Evolutionary conservation across 208 protist species (phyloP), one percentile per base, ranked within the genome.

Genomic region (Tritrichomonas musculus): DNA sequence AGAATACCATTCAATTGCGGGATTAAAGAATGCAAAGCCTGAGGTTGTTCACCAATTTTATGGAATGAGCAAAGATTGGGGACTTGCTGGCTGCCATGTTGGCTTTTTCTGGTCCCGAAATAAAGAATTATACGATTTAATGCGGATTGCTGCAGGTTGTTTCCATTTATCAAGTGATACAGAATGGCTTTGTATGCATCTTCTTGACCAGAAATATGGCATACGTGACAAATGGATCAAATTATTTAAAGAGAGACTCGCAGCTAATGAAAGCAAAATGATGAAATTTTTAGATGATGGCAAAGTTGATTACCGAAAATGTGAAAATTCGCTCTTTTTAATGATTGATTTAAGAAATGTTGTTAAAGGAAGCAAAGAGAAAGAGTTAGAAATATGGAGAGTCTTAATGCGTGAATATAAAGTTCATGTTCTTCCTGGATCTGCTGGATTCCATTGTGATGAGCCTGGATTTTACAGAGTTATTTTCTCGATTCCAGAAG

Each of bases 101-200:
- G 77, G 77, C 11, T n/a, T 88, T 47, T 88, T 88, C 47, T 88
- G 47, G 41, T 57, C 77, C 33, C 77, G 41, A 88, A 60, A 57
- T 36, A 39, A 49, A 57, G 77, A 88, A 88, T 14, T 88, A 2
- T 57, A 57, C 9, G 1, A n/a, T 0, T 44, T 4, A 1, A 49
- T 88, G 22, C 5, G 30, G 20, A 53, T 30, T 41, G 44, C 41
- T 20, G 33, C 27, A 49, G 77, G 77, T 39, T 88, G 77, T 47
- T 88, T 47, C 77, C 27, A 36, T 47, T 33, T 88, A 3, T 39
- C 47, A 20, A 88, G 77, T 30, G 77, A 88, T 57, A 88, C 77
- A 14, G 9, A 3, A 8, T 47, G 27, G 47, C 25, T 88, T 50
- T 14, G 53, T 30, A 49, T 20, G 9, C 13, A n/a, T 4, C 0